Evolutionary conservation across 768 basidiomycete species (phyloP), one percentile per base, ranked within the genome.

Genomic region (Mycena polygramma): DNA sequence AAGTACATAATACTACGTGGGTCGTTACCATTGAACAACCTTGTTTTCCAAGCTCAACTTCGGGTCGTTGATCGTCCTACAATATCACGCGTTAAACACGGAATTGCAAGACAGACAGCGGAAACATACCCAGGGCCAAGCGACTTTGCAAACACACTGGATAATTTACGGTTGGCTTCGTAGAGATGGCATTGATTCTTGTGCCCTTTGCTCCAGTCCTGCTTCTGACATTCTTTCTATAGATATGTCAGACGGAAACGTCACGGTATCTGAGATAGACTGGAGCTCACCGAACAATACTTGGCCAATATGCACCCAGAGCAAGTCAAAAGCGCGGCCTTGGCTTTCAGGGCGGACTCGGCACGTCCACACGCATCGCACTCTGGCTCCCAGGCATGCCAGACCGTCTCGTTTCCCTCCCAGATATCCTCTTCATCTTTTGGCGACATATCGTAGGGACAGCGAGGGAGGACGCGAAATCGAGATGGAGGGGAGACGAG

Each of bases 371-470:
- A 68, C 13, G 67, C 43, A 45, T 68, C 67, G 54, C 67, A 68
- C 2, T 62, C 67, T 7, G 60, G 67, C 59, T 63, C 54, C 67
- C 67, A 68, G 7, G 60, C 67, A 15, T 68, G 60, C 67, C 60
- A 68, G 53, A 68, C 60, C 24, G 60, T 68, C 2, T 35, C 36
- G 13, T 41, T 62, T 15, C 60, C 60, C 0, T 68, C 46, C 67
- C 60, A 68, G 14, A 68, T 60, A 43, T 41, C 41, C 8, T 41
- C 41, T 41, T 46, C 45, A 46, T 15, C 17, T 7, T 17, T 20
- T 15, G 7, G 3, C 1, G 45, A 46, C 45, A 17, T 46, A 7
- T 11, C n/a, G n/a, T 43, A 10, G 10, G 17, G 41, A 43, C 4
- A 43, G 41, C 41, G 41, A 43, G n/a, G n/a, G n/a, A n/a, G n/a